phyloP scores from a whole-genome alignment of 441 rosid genomes.

The Oxalis stricta region DNA sequence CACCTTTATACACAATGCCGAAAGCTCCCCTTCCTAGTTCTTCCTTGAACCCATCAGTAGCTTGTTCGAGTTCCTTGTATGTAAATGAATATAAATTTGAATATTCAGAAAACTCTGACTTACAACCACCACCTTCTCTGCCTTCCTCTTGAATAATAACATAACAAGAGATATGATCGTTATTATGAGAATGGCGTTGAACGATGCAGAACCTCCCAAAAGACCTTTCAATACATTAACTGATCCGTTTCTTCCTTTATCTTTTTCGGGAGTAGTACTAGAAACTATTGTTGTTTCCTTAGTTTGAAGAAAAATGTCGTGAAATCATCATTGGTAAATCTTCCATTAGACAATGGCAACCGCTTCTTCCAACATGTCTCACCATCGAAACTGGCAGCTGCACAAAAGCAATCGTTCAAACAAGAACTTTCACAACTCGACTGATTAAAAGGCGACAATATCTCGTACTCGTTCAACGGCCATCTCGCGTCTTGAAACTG shows the following conservation, averaged over 20 bases:
- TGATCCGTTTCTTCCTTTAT: background rate
- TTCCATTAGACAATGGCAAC: constrained; percentile 3
- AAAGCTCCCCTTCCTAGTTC: constrained; percentile 16
- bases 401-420: constrained; percentile 18
- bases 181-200: background rate
- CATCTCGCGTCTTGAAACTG: constrained; percentile 1
- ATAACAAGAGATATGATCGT: background rate
- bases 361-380: constrained; percentile 16
- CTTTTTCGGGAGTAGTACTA: background rate
- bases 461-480: constrained; percentile 13
- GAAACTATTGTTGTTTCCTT: constrained; percentile 4
- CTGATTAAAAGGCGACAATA: constrained; percentile 3
- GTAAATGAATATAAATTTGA: constrained; percentile 4
- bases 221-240: background rate
- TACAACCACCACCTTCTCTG: background rate
- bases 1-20: constrained; percentile 11
- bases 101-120: background rate
- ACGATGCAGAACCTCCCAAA: constrained; percentile 3
- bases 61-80: constrained; percentile 7
- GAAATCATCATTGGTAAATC: background rate
- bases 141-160: background rate
- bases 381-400: constrained; percentile 5
- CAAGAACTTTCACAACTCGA: constrained; percentile 12
- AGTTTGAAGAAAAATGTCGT: background rate
- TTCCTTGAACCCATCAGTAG: constrained; percentile 10